These are phyloP conservation scores for Kwoniella sp. DNA, from an alignment of 768 basidiomycete species.

Conservation along the genomic window DNA sequence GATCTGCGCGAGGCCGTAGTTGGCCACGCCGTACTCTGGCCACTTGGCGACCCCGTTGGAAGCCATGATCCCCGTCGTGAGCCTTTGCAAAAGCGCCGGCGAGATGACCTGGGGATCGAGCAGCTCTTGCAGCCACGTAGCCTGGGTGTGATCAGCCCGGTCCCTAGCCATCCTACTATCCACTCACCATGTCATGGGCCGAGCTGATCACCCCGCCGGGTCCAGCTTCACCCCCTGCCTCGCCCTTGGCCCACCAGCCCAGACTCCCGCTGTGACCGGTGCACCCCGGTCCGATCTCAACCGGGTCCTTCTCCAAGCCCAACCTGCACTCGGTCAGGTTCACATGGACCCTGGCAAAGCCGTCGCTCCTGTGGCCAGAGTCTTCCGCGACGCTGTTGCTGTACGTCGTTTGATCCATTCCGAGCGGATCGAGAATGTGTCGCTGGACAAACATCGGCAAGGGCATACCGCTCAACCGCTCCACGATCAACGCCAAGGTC, in stretches of 20 bases:
- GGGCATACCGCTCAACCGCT: constrained; percentile 14
- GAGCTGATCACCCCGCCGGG: constrained; percentile 35
- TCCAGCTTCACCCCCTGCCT: constrained; percentile 25
- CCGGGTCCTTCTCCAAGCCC: background rate
- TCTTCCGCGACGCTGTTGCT: constrained; percentile 15
- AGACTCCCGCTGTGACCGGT: constrained; percentile 12
- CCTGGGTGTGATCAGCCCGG: constrained; percentile 4
- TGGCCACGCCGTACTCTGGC: constrained; percentile 8
- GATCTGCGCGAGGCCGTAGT: constrained; percentile 39
- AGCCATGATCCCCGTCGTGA: constrained; percentile 3
- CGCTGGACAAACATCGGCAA: constrained; percentile 26
- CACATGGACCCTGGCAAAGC: constrained; percentile 8
- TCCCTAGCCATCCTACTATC: background rate
- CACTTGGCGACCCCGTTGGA: background rate
- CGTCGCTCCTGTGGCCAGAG: constrained; percentile 22
- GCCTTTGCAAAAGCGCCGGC: constrained; percentile 2
- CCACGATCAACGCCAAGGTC: constrained; percentile 22
- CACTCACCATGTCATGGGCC: constrained; percentile 36
- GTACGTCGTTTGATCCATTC: constrained; percentile 29
- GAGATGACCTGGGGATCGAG: constrained; percentile 30
- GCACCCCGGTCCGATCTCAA: constrained; percentile 1
- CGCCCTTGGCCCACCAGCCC: constrained; percentile 17
- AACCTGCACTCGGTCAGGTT: constrained; percentile 15
- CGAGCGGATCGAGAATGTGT: constrained; percentile 35
- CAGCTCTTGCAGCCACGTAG: constrained; percentile 35